Base-by-base conservation (phyloP, 2,329 filamentous ascomycete species). In the Ophiocordyceps camponoti-floridani region DNA sequence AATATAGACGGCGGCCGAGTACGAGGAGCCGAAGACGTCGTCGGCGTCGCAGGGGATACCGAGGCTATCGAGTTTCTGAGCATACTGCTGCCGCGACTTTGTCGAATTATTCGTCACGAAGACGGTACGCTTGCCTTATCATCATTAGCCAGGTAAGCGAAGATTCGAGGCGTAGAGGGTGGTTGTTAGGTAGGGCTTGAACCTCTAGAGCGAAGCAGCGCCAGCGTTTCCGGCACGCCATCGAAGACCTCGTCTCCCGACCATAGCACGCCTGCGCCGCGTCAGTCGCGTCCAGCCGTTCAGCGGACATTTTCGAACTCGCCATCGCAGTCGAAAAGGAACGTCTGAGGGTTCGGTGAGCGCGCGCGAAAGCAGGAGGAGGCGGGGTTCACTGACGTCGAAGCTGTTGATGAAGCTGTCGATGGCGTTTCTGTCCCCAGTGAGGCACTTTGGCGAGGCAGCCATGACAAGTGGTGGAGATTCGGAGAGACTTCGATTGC, bases 41-140 rank as follows among this genome's bases (percentile, higher is more conserved):
- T 96, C 86, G 40, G 82, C 76, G 47, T 75, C 70, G 53, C 77
- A 79, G 1, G 82, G 80, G 54, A 98, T 94, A 42, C 82, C 83
- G 59, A 95, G 73, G 45, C 67, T 67, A 42, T 82, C 77, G 48
- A 98, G 80, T 59, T 96, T 98, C 68, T 89, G 86, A 61, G 83
- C 81, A 65, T 98, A 98, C 60, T 95, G 87, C 43, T 75, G 69
- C 46, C 91, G 82, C 11, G 89, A 94, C 62, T 98, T 98, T 46
- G 91, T 96, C 57, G 87, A 95, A 68, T 98, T 98, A 68, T 98
- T 98, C 38, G 91, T 98, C 44, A 98, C 91, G 58, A 98, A 98
- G 45, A 98, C 79, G 31, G 91, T 74, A 59, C 82, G 82, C 64
- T 98, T 98, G 58, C 85, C 88, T 91, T 44, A 27, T 5, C 23